Conservation (phyloP, 176 grass and related monocot genomes). For the Aegilops umbellulata region DNA sequence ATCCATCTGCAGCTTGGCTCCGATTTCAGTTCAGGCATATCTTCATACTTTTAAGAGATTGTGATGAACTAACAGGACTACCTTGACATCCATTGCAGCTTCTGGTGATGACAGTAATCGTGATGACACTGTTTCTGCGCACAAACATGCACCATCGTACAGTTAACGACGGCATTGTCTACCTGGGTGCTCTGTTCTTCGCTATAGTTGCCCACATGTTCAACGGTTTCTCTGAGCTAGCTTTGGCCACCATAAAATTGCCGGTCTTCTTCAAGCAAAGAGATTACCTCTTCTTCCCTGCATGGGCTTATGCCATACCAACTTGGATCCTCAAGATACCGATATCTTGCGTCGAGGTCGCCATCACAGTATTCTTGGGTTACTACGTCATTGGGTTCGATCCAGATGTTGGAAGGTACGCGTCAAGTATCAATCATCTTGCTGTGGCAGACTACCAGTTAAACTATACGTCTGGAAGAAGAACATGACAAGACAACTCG, state of each 20-base stretch:
- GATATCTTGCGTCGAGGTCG: constrained; percentile 50
- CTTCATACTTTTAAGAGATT: not conserved
- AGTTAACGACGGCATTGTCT: constrained; percentile 39
- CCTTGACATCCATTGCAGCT: constrained; percentile 39
- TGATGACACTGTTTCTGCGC: constrained; percentile 66
- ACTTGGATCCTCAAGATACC: constrained; percentile 79
- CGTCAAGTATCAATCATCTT: not conserved
- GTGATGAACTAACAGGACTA: not conserved
- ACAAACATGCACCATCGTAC: constrained; percentile 57
- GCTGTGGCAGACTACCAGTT: not conserved
- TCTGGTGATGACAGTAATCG: constrained; percentile 36
- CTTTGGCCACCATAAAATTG: constrained; percentile 65
- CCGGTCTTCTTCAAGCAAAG: constrained; percentile 82
- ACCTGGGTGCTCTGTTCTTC: constrained; percentile 65
- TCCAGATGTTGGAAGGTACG: constrained; percentile 61
- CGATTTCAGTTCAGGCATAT: not conserved
- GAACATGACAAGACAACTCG: not conserved
- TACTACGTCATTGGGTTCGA: constrained; percentile 78
- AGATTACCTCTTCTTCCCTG: constrained; percentile 64
- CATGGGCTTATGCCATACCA: constrained; percentile 66
- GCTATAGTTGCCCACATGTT: constrained; percentile 48
- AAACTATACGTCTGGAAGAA: not conserved
- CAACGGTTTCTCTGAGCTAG: constrained; percentile 71
- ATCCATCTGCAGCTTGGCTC: not conserved
- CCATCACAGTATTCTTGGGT: constrained; percentile 58